phyloP scores from a whole-genome alignment of 176 grass and related monocot genomes.

The Alloteropsis semialata region DNA sequence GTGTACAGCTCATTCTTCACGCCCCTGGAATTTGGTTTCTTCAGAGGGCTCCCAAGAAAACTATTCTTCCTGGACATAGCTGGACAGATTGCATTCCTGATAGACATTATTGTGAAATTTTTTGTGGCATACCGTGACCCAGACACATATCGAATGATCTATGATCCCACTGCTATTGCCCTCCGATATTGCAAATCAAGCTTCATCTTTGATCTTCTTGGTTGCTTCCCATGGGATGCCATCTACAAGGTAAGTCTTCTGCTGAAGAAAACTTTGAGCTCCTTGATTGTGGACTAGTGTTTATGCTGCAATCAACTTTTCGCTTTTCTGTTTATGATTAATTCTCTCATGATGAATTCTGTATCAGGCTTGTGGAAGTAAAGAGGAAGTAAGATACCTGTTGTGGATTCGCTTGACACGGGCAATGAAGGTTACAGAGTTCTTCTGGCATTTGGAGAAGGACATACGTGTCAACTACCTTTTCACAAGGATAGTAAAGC shows the following conservation, averaged over 20 bases:
- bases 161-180: slow-evolving; percentile 53
- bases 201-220: slow-evolving; percentile 77
- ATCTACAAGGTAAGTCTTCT: slow-evolving; percentile 71
- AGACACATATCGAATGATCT: slow-evolving; percentile 68
- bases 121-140: slow-evolving; percentile 80
- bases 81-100: slow-evolving; percentile 73
- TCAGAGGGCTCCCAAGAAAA: slow-evolving; percentile 69
- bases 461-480: slow-evolving; percentile 97
- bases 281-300: not conserved
- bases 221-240: slow-evolving; percentile 89
- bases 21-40: slow-evolving; percentile 93
- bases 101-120: slow-evolving; percentile 72
- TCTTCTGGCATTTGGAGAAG: slow-evolving; percentile 77
- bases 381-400: slow-evolving; percentile 89
- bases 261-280: not conserved
- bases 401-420: slow-evolving; percentile 87
- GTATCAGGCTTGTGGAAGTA: slow-evolving; percentile 60
- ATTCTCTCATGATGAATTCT: not conserved
- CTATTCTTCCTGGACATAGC: slow-evolving; percentile 84
- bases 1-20: slow-evolving; percentile 94
- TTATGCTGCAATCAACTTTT: not conserved
- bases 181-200: slow-evolving; percentile 77
- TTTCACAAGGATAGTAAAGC: slow-evolving; percentile 97
- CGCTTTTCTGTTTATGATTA: not conserved
- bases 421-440: slow-evolving; percentile 56